A percentile compares a stretch with the other conserved stretches of the same genome.
These are phyloP conservation scores for Cercospora beticola DNA, from an alignment of 2,329 filamentous ascomycete species.

Conservation along the genomic window DNA sequence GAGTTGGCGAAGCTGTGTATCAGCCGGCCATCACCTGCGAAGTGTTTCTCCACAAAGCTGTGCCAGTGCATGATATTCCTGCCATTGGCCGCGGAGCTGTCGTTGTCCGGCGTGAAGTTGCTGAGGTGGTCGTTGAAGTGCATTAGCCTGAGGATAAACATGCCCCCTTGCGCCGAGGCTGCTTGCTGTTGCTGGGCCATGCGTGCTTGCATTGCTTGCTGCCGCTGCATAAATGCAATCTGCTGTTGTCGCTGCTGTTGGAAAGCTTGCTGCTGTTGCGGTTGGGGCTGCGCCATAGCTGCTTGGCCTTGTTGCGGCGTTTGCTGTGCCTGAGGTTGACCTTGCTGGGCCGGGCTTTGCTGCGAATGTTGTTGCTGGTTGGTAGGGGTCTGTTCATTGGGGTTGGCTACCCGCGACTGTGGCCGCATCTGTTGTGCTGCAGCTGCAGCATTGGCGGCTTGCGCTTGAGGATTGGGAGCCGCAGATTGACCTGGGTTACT, in stretches of 20 bases:
- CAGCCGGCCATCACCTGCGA: constrained; percentile 73
- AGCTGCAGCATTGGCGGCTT: constrained; percentile 34
- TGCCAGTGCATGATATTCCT: constrained; percentile 76
- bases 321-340: constrained; percentile 37
- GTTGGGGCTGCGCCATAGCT: constrained; percentile 42
- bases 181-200: constrained; percentile 33
- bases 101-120: constrained; percentile 45
- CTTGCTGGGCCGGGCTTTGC: constrained; percentile 36
- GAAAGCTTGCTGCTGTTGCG: constrained; percentile 42
- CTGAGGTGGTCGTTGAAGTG: constrained; percentile 58
- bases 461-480: constrained; percentile 41
- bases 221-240: constrained; percentile 31
- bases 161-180: constrained; percentile 33
- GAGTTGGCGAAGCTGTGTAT: constrained; percentile 45
- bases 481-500: constrained; percentile 50
- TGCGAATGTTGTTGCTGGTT: constrained; percentile 32
- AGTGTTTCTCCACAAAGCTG: constrained; percentile 75
- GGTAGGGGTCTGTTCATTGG: constrained; percentile 33
- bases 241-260: constrained; percentile 33
- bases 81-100: constrained; percentile 51
- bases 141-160: constrained; percentile 54
- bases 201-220: constrained; percentile 30
- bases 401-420: constrained; percentile 41
- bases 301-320: constrained; percentile 44
- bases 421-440: constrained; percentile 41